Evolutionary conservation across 176 grass and related monocot species (phyloP).

Genomic region (Musa itinerans): DNA sequence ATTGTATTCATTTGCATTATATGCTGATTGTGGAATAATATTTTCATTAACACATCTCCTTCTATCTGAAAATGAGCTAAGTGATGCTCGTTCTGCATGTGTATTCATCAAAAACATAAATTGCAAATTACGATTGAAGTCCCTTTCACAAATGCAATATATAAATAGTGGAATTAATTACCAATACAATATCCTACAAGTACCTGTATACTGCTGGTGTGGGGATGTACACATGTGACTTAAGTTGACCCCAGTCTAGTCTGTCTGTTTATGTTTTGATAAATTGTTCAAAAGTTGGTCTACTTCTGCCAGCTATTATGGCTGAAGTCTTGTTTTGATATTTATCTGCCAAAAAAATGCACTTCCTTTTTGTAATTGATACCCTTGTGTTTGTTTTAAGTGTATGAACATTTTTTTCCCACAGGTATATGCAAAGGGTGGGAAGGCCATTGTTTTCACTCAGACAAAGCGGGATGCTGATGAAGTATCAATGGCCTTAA

Average conservation of each 20-base stretch:
- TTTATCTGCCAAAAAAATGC: neutral
- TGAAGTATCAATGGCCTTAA: slow-evolving; percentile 72
- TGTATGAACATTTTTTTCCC: neutral
- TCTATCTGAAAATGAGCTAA: neutral
- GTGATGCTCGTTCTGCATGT: too few species aligned
- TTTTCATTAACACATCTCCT: neutral
- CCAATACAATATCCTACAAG: neutral
- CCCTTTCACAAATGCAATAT: too few species aligned
- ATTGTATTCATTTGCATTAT: neutral
- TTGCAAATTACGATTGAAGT: too few species aligned
- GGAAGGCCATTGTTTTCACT: slow-evolving; percentile 98
- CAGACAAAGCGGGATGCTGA: slow-evolving; percentile 88
- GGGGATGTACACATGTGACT: neutral
- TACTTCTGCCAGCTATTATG: neutral
- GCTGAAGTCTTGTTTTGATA: neutral
- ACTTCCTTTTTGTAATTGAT: neutral
- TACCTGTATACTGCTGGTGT: neutral
- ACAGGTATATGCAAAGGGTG: slow-evolving; percentile 97
- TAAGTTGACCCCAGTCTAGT: neutral
- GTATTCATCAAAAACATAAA: too few species aligned
- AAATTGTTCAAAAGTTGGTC: neutral
- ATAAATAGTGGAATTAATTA: too few species aligned
- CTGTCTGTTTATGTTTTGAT: neutral
- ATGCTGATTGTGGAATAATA: neutral
- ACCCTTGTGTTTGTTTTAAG: neutral